Base-by-base conservation (phyloP, 2,329 filamentous ascomycete species). In the Knufia petricola region DNA sequence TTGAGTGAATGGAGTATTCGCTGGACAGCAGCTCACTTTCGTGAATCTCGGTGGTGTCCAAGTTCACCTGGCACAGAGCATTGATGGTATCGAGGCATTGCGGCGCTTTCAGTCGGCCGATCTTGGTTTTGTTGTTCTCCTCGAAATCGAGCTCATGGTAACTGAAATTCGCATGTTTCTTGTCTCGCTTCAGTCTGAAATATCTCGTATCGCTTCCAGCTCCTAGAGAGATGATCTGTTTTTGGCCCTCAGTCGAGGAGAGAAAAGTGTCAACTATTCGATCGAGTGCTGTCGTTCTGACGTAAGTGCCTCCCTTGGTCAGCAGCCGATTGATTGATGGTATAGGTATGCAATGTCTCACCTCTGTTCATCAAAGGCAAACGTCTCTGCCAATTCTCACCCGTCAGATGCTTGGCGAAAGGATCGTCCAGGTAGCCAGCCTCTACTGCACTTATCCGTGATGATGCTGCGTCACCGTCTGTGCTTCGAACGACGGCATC, bases 61-160 rank as follows among this genome's bases (percentile, higher is more conserved):
- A 54, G 28, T 59, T 50, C 10, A 59, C 52, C 4, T 64, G 57
- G 6, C 61, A 60, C 3, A 70, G 44, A 4, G 58, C 54, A 20
- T 60, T 61, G 10, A 52, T 46, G 60, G 26, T 26, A 13, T 38
- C 3, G n/a, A 47, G 17, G 20, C 55, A 53, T 21, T 44, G 30
- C 4, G 46, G 45, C 61, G 58, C 46, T 58, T 50, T 46, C 24
- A 59, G 32, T 20, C 48, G 52, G 17, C 3, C 60, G 38, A 84
- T 74, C 66, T 90, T 95, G 36, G 75, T 73, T 2, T 69, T 62
- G n/a, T 80, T 82, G 48, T 89, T 88, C 19, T 76, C 66, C 0
- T 84, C 75, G 60, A 96, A 96, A 65, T 98, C 92, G 49, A 98
- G 72, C 65, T 98, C 92, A 64, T 96, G 89, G 64, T 96, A 98